A percentile compares a stretch with the other conserved stretches of the same genome.
Conservation (phyloP, 2,329 filamentous ascomycete genomes). For the Fusarium metavorans region DNA sequence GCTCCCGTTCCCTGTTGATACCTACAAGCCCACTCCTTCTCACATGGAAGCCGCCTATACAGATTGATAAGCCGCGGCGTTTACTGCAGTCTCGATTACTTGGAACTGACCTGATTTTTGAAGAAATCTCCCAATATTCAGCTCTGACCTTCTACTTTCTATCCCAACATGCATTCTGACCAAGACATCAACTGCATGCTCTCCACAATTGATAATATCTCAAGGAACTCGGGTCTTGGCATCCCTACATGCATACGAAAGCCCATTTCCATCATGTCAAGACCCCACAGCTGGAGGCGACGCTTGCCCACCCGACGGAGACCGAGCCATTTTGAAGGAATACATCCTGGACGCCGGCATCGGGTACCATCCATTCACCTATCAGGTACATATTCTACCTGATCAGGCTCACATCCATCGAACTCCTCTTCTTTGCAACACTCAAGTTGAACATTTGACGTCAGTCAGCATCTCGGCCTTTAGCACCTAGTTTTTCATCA, state of each 20-base stretch:
- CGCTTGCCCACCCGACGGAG: slow-evolving; percentile 1
- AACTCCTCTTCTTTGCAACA: neutral
- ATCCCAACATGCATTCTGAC: neutral
- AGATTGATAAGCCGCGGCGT: neutral
- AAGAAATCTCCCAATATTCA: neutral
- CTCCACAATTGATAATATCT: neutral
- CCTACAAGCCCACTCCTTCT: neutral
- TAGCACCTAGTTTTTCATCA: slow-evolving; percentile 22
- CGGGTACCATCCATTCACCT: neutral
- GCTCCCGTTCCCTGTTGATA: neutral
- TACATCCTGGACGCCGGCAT: neutral
- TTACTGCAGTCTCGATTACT: neutral
- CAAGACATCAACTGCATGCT: neutral
- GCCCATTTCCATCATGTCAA: neutral
- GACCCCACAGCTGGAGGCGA: neutral
- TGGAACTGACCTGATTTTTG: neutral
- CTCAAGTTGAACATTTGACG: neutral
- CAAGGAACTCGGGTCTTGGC: neutral
- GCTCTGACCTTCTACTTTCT: neutral
- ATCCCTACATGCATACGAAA: neutral
- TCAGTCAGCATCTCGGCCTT: neutral
- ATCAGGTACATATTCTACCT: neutral
- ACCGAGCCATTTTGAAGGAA: slow-evolving; percentile 8
- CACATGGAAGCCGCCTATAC: neutral
- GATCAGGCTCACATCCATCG: neutral